Conservation (phyloP, 768 basidiomycete genomes). For the Termitomyces sp. region DNA sequence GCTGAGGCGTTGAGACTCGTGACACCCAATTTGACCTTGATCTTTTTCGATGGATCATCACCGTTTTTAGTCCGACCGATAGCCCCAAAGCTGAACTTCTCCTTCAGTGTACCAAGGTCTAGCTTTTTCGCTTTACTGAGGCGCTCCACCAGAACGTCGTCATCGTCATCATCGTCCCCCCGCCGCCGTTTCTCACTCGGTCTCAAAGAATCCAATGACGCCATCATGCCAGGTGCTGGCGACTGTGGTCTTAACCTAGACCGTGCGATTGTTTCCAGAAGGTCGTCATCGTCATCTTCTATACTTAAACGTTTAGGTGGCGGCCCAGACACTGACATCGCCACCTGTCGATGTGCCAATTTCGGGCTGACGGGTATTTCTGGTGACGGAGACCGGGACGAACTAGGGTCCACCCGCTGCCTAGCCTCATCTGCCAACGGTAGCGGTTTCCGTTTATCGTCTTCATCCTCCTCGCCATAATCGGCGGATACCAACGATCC, state of each 20-base stretch:
- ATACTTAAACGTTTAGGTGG: conserved; percentile 40
- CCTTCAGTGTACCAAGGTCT: conserved; percentile 47
- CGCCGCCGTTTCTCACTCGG: conserved; percentile 70
- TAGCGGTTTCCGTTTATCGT: conserved; percentile 3
- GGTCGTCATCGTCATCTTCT: conserved; percentile 53
- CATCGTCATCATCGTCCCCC: conserved; percentile 72
- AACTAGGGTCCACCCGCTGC: conserved; percentile 14
- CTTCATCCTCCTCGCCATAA: conserved; percentile 71
- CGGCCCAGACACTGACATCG: conserved; percentile 28
- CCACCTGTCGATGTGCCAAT: conserved; percentile 33
- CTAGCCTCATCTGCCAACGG: conserved; percentile 1
- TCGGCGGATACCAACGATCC: conserved; percentile 55
- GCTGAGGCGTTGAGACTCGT: conserved; percentile 34
- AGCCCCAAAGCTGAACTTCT: conserved; percentile 20
- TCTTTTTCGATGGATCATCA: conserved; percentile 64
- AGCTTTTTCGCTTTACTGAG: conserved; percentile 59
- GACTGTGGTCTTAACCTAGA: conserved; percentile 36
- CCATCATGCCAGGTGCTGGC: conserved; percentile 29
- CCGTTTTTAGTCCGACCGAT: conserved; percentile 37
- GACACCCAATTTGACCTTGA: conserved; percentile 68
- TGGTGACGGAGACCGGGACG: conserved; percentile 28
- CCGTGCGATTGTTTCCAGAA: conserved; percentile 53
- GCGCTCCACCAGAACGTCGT: conserved; percentile 60
- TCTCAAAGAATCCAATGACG: conserved; percentile 41
- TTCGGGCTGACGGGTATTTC: conserved; percentile 35